Base-by-base conservation (phyloP, 1,139 yeast genomes). In the Candida tropicalis region DNA sequence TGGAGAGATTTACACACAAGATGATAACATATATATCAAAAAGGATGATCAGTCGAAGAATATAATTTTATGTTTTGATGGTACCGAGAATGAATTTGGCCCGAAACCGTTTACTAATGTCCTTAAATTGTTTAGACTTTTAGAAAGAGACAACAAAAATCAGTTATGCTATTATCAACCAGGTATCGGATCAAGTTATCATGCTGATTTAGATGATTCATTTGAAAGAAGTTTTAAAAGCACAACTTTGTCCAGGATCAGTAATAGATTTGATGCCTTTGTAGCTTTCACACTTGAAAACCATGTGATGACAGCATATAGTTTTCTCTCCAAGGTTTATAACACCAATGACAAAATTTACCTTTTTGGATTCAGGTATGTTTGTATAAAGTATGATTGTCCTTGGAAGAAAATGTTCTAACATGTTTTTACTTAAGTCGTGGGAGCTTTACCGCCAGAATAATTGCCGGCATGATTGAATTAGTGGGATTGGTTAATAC, bases 121-220 rank as follows among this genome's bases (percentile, higher is more conserved):
- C 1, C 59, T 82, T 44, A 77, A 75, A 53, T 52, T 82, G 26
- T 82, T 75, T 56, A 65, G 75, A 38, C 60, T 82, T 59, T 55
- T 82, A 24, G 81, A 79, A 10, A 76, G 75, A 44, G 69, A 70
- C 32, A 56, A 61, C 28, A 51, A 59, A 1, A 40, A 47, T 13
- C 86, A 81, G 50, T 49, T 77, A 29, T 79, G 84, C 51, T 81
- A 82, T 53, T 82, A 82, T 53, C 87, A 82, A 51, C 84, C 87
- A 1, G 87, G 87, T 0, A 75, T 82, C 18, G 87, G 87, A 1
- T 74, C 77, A 6, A 62, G 70, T 10, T 73, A 77, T 47, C 62
- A 66, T 17, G 65, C 72, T 11, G 75, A 74, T 20, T 53, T 67
- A 8, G 41, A 45, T 31, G 43, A 46, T 25, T 23, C 47, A 11